Evolutionary conservation across 352 stramenopile genomes (phyloP).

Genomic region (Pythium folliculosum): DNA sequence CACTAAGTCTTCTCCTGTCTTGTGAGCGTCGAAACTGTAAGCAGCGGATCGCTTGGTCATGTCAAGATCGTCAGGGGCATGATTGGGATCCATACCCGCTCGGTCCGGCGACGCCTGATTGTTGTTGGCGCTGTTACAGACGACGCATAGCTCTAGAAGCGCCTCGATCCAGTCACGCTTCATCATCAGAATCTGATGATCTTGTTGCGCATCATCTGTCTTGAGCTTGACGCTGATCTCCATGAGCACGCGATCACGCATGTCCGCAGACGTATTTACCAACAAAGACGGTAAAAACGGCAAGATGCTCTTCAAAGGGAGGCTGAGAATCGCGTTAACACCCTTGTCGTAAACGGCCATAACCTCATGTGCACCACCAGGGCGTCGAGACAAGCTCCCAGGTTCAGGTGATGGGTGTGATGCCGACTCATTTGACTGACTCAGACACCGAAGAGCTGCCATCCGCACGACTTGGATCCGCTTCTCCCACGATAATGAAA

Average conservation of each 20-base stretch:
- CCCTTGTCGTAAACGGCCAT: constrained; percentile 26
- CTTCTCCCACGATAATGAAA: constrained; percentile 79
- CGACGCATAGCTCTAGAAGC: constrained; percentile 69
- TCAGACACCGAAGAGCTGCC: constrained; percentile 64
- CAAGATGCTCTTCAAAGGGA: constrained; percentile 68
- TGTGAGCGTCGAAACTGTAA: constrained; percentile 66
- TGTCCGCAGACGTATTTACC: constrained; percentile 43
- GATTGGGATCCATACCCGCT: background rate
- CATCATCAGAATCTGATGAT: constrained; percentile 73
- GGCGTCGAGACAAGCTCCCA: background rate
- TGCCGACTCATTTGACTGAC: constrained; percentile 8
- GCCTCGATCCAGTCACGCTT: constrained; percentile 77
- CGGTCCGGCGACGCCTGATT: background rate
- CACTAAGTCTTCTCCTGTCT: constrained; percentile 80
- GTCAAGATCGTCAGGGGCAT: background rate
- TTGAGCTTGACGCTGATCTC: constrained; percentile 89
- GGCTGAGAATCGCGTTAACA: constrained; percentile 44
- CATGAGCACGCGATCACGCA: constrained; percentile 83
- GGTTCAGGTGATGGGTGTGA: background rate
- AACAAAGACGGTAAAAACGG: constrained; percentile 75
- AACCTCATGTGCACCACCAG: background rate
- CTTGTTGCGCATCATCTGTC: constrained; percentile 67
- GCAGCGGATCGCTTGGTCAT: constrained; percentile 12
- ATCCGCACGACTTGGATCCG: constrained; percentile 63
- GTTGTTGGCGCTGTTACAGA: constrained; percentile 33